A percentile compares a stretch with the other conserved stretches of the same genome.
Conservation (phyloP, 306 rosid genomes). For the Lablab purpureus region DNA sequence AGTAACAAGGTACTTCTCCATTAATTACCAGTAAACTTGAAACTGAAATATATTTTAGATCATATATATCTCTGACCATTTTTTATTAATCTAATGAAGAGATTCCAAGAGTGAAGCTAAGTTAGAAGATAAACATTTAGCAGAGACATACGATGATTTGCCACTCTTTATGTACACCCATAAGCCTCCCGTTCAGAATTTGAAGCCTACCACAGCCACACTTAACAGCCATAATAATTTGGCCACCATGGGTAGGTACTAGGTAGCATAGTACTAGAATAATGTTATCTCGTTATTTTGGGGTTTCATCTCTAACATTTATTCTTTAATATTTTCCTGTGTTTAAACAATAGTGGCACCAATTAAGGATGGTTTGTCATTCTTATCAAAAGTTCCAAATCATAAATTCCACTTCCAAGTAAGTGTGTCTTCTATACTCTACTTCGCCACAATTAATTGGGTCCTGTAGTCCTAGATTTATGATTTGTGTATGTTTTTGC, state of each 20-base stretch:
- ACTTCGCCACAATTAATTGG: background rate
- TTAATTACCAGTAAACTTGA: background rate
- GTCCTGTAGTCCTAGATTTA: background rate
- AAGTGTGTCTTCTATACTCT: conserved; percentile 20
- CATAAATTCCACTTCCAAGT: conserved; percentile 78
- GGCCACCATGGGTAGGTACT: conserved; percentile 63
- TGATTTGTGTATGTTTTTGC: conserved; percentile 28
- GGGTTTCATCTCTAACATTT: conserved; percentile 23
- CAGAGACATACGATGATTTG: conserved; percentile 51
- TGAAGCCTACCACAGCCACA: conserved; percentile 33
- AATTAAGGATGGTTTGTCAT: conserved; percentile 53
- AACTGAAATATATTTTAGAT: conserved; percentile 3
- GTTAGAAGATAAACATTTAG: conserved; percentile 39
- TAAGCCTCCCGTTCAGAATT: conserved; percentile 41
- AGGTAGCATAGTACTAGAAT: conserved; percentile 42
- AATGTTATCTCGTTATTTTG: background rate
- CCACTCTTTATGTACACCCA: conserved; percentile 63
- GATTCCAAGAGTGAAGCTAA: conserved; percentile 41
- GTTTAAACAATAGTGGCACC: conserved; percentile 51
- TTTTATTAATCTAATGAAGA: conserved; percentile 46
- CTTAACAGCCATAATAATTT: conserved; percentile 41
- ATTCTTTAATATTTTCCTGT: background rate
- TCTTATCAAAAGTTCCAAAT: conserved; percentile 59
- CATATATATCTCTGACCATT: background rate
- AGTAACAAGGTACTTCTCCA: conserved; percentile 41